Base-by-base conservation (phyloP, 2,329 filamentous ascomycete species). In the Clarireedia monteithiana region DNA sequence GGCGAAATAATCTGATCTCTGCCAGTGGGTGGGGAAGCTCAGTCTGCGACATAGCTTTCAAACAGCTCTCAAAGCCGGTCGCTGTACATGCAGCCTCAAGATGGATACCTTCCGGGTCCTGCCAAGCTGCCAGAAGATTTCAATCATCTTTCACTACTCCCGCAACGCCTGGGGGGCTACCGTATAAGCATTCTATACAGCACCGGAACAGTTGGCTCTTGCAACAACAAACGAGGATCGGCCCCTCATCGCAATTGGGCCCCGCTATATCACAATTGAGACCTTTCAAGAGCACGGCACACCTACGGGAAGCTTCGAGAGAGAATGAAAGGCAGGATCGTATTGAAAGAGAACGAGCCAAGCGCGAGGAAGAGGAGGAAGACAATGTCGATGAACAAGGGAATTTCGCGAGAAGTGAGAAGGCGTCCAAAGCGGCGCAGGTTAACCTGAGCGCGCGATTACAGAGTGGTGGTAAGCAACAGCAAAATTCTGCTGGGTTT, bases 391-490 rank as follows among this genome's bases (percentile, higher is more conserved):
- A 74, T 15, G 75, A 82, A 53, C 80, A 85, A 30, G 72, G 76
- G 57, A 82, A 78, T 23, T 89, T 91, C 68, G 79, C 79, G 61
- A 78, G 82, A 64, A 91, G 89, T 57, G 92, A 95, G 69, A 92
- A 86, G 71, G 94, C 91, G 36, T 82, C 85, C 12, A 85, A 90
- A 66, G 94, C 91, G 10, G 88, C 91, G 2, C 87, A 97, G 67
- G 79, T 99, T 64, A 95, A 99, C 69, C 76, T 97, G 64, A 85
- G 86, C 60, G 94, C 94, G 14, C 89, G 88, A 62, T 76, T 99
- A 50, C 90, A 88, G 47, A 96, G 91, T 69, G 89, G 95, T 88
- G 54, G 50, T 20, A 84, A 83, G 64, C 69, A 73, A 27, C 60
- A 60, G 6, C 69, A 74, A 46, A 74, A 75, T 59, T 77, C 74